phyloP scores from a whole-genome alignment of 2,329 filamentous ascomycete species.

The Epichloe aotearoae region DNA sequence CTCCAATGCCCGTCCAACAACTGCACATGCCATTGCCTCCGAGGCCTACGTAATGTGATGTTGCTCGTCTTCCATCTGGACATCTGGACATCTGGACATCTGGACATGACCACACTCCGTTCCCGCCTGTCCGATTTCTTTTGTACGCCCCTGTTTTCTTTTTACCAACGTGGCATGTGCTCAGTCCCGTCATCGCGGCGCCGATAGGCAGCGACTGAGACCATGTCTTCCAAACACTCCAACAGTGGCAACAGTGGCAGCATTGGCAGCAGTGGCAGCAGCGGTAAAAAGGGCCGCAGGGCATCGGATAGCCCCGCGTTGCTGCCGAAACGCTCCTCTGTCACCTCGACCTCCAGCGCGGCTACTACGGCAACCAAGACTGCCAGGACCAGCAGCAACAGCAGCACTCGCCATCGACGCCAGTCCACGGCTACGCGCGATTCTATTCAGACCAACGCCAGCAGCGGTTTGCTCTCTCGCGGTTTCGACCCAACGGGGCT shows the following conservation, averaged over 20 bases:
- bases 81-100: no score
- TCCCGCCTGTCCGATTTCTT: not conserved
- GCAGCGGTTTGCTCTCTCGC: conserved; percentile 9
- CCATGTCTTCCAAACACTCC: conserved; percentile 11
- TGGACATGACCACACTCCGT: not conserved
- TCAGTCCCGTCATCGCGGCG: conserved; percentile 11
- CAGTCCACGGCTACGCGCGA: conserved; percentile 12
- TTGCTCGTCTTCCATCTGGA: not conserved
- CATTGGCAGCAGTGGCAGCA: conserved; percentile 12
- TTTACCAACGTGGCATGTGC: conserved; percentile 11
- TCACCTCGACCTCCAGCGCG: not conserved
- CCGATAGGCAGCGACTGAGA: conserved; percentile 17
- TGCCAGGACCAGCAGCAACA: conserved; percentile 2
- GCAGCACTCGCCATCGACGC: conserved; percentile 5
- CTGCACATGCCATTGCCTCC: not conserved
- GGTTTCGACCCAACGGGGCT: conserved; percentile 5
- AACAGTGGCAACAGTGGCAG: conserved; percentile 9
- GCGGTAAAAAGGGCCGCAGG: conserved; percentile 13
- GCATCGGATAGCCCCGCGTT: conserved; percentile 9
- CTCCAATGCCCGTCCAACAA: not conserved
- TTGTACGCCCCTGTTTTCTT: not conserved
- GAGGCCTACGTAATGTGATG: not conserved
- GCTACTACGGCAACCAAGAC: conserved; percentile 1
- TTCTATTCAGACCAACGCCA: conserved; percentile 11
- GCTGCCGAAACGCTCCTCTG: conserved; percentile 6